phyloP scores from a whole-genome alignment of 1,284 basidiomycete species.

The Trichosporon sp. region DNA sequence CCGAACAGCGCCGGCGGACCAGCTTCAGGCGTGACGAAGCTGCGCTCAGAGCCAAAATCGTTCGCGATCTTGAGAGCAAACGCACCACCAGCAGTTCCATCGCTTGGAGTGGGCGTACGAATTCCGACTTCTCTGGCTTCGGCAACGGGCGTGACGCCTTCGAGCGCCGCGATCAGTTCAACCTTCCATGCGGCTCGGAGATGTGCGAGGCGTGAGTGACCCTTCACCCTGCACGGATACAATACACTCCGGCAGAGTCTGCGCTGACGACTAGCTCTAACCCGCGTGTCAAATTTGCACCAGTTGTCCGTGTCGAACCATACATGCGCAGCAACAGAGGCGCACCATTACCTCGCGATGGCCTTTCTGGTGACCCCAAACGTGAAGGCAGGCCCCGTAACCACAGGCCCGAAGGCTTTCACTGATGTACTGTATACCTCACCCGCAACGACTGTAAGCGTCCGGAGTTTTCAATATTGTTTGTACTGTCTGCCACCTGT shows the following conservation, averaged over 20 bases:
- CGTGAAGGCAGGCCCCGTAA: too few species aligned
- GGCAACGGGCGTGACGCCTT: neutral
- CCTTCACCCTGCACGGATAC: neutral
- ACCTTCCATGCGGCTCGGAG: neutral
- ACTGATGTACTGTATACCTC: neutral
- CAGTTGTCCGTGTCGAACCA: neutral
- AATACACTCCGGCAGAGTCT: too few species aligned
- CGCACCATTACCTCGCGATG: neutral
- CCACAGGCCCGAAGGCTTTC: too few species aligned
- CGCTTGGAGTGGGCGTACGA: neutral
- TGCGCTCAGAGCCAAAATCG: neutral
- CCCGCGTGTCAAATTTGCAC: neutral
- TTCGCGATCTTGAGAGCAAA: neutral
- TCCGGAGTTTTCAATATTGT: too few species aligned
- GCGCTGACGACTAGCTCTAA: neutral
- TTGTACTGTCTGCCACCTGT: neutral
- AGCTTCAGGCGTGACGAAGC: neutral
- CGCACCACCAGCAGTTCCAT: neutral
- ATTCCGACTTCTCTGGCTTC: neutral
- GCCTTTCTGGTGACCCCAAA: too few species aligned
- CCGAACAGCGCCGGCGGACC: too few species aligned
- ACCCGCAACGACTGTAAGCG: neutral
- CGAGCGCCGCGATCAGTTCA: neutral
- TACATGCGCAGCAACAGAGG: neutral
- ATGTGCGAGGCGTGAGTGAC: neutral